A percentile compares a stretch with the other conserved stretches of the same genome.
These are phyloP conservation scores for Cryphonectria carpinicola DNA, from an alignment of 2,329 filamentous ascomycete genomes.

Conservation along the genomic window DNA sequence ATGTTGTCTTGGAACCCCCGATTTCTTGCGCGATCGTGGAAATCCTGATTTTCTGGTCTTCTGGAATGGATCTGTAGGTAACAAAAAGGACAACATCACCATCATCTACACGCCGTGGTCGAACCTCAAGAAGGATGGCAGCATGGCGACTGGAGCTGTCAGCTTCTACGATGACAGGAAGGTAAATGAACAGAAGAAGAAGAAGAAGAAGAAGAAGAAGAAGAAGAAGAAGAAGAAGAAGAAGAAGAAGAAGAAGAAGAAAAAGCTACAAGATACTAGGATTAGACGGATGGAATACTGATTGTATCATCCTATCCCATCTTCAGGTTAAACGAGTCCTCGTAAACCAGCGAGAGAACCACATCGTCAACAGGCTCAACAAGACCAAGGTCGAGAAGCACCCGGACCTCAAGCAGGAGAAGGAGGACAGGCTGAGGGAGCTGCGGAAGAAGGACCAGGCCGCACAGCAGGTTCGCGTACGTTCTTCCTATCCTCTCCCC, in stretches of 20 bases:
- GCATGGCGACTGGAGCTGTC: slow-evolving; percentile 94
- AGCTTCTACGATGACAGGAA: slow-evolving; percentile 88
- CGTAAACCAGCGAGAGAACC: slow-evolving; percentile 80
- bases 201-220: not conserved
- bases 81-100: slow-evolving; percentile 98
- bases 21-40: not conserved
- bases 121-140: slow-evolving; percentile 92
- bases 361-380: slow-evolving; percentile 95
- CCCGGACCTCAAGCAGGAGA: slow-evolving; percentile 81
- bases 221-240: not conserved
- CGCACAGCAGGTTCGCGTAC: slow-evolving; percentile 63
- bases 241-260: not conserved
- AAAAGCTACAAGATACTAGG: not conserved
- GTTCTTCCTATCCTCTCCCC: slow-evolving; percentile 30
- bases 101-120: slow-evolving; percentile 97
- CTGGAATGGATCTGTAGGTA: slow-evolving; percentile 59
- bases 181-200: slow-evolving; percentile 38
- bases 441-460: slow-evolving; percentile 73
- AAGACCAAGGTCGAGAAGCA: slow-evolving; percentile 92
- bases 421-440: slow-evolving; percentile 74
- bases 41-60: not conserved
- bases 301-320: not conserved
- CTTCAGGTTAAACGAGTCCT: slow-evolving; percentile 76
- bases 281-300: not conserved
- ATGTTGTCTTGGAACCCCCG: slow-evolving; percentile 28